Base-by-base conservation (phyloP, 1,284 basidiomycete species). In the Papiliotrema laurentii region DNA sequence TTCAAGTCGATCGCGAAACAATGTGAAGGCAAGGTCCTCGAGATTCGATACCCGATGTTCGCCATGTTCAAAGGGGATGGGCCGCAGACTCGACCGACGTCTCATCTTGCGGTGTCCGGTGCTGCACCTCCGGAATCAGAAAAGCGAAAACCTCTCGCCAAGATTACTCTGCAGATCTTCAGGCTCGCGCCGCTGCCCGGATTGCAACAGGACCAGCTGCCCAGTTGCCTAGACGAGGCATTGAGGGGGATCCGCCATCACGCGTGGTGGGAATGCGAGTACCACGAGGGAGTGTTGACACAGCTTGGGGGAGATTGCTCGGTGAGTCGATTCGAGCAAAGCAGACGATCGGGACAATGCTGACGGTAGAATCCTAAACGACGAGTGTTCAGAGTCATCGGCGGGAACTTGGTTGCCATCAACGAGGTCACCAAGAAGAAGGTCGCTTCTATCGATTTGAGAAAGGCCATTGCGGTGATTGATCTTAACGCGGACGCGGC, bases 231-330 rank as follows among this genome's bases (percentile, higher is more conserved):
- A 64, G 91, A 94, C 51, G 94, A 97, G 66, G 92, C 89, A 61
- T 80, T 86, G 61, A 80, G 86, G n/a, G 92, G 93, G 0, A 77
- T 98, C 62, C 77, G 88, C 50, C 83, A 91, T 63, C 84, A 90
- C 50, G 83, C 83, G 36, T 96, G 91, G 91, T 90, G 94, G 68
- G 89, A 91, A 73, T 81, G 86, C 50, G 87, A 87, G 41, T 91
- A 93, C 68, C 87, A 87, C 72, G 86, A 93, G 70, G 91, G 93
- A n/a, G 85, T 84, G 0, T 73, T 98, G 61, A 98, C 94, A 13
- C 94, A 98, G 75, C 82, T 81, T 53, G 94, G 94, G 4, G 94
- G 92, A n/a, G 94, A 96, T 72, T 96, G 92, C 67, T 80, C 76
- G 51, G 91, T 93, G 71, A 70, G 86, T 74, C n/a, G 2, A 27